These are phyloP conservation scores for Pseudohalonectria lignicola DNA, from an alignment of 2,329 filamentous ascomycete species.

Conservation along the genomic window DNA sequence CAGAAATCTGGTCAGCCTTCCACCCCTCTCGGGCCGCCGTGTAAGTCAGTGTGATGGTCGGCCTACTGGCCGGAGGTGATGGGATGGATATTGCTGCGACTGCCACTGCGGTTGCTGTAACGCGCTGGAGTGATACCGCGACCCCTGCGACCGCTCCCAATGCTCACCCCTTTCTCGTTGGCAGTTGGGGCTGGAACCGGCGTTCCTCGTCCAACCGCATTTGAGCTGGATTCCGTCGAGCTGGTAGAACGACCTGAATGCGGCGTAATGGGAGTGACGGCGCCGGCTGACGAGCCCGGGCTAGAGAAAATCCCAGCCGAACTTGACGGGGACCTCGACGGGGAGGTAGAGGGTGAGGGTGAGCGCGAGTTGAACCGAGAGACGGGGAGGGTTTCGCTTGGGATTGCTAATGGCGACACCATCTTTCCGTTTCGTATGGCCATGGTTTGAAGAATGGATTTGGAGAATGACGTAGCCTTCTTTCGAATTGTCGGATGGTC, in stretches of 20 bases:
- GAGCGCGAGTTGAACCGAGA: neutral
- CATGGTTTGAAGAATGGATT: too few species aligned
- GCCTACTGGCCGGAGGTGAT: neutral
- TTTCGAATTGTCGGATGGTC: too few species aligned
- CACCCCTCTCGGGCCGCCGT: neutral
- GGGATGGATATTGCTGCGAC: neutral
- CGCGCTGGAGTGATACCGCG: neutral
- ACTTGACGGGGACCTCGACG: neutral
- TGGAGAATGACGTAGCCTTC: too few species aligned
- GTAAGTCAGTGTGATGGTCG: neutral
- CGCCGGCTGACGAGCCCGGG: neutral
- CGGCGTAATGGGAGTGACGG: neutral
- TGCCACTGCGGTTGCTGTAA: neutral
- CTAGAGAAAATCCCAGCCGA: neutral
- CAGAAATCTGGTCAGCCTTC: neutral
- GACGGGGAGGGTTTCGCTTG: too few species aligned
- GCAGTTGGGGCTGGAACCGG: neutral
- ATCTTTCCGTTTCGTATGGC: too few species aligned
- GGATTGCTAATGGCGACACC: too few species aligned
- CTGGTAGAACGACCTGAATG: neutral
- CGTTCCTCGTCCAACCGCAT: neutral
- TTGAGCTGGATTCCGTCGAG: neutral
- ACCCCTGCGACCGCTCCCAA: neutral
- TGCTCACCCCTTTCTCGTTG: neutral
- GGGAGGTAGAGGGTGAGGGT: neutral